These are phyloP conservation scores for Suhomyces chickasaworum DNA, from an alignment of 1,139 yeast species.

Conservation along the genomic window DNA sequence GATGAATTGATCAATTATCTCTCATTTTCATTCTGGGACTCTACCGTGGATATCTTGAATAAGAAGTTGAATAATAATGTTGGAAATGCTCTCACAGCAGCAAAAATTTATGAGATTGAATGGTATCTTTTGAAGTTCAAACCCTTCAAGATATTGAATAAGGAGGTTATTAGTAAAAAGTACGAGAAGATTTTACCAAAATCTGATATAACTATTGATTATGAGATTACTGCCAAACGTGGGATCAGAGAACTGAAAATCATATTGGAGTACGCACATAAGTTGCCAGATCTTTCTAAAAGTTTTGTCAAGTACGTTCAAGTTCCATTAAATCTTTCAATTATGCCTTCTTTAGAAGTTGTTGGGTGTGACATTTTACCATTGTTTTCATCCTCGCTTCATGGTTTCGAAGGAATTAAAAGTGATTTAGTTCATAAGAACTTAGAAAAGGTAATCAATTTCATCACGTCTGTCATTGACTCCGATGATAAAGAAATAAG, in stretches of 20 bases:
- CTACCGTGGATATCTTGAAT: conserved; percentile 67
- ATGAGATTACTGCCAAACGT: conserved; percentile 70
- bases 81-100: conserved; percentile 45
- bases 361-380: conserved; percentile 76
- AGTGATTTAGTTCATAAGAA: conserved; percentile 23
- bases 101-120: conserved; percentile 76
- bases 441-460: conserved; percentile 23
- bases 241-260: conserved; percentile 70
- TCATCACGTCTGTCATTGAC: conserved; percentile 22
- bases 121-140: conserved; percentile 61
- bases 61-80: conserved; percentile 29
- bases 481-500: conserved; percentile 32
- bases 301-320: conserved; percentile 56
- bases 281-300: conserved; percentile 24
- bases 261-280: conserved; percentile 67
- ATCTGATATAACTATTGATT: conserved; percentile 44
- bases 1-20: conserved; percentile 56
- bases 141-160: conserved; percentile 53
- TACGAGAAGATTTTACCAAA: conserved; percentile 38
- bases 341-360: conserved; percentile 70
- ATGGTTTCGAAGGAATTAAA: conserved; percentile 23
- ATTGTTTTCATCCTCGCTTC: conserved; percentile 31
- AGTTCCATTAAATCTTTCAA: conserved; percentile 68
- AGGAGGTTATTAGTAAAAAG: conserved; percentile 35
- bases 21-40: conserved; percentile 69